phyloP scores from a whole-genome alignment of 441 rosid genomes.

The Cnidoscolus chayamansa region DNA sequence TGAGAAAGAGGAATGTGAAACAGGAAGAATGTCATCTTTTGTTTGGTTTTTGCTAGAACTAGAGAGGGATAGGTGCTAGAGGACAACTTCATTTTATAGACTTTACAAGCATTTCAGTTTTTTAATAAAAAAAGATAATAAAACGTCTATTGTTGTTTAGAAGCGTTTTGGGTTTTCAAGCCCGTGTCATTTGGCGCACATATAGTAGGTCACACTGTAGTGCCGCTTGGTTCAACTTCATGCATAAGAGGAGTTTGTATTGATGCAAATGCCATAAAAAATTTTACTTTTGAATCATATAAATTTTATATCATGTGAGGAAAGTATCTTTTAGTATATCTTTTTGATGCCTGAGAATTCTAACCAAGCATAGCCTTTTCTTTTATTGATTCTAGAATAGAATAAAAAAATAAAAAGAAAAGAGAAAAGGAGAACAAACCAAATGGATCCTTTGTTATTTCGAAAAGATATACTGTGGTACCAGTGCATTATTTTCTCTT shows the following conservation, averaged over 20 bases:
- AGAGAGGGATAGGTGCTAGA: neutral
- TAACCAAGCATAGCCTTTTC: neutral
- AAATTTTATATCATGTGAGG: neutral
- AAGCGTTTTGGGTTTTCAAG: neutral
- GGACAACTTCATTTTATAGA: conserved; percentile 2
- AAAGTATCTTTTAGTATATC: neutral
- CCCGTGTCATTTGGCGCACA: neutral
- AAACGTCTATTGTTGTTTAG: neutral
- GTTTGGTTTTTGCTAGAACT: neutral
- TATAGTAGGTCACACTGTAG: neutral
- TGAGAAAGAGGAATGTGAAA: neutral
- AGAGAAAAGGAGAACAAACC: neutral
- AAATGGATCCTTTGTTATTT: neutral
- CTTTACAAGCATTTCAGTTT: neutral
- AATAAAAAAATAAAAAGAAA: neutral
- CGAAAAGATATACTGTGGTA: neutral
- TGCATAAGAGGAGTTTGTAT: neutral
- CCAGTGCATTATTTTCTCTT: neutral
- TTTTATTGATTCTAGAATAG: neutral
- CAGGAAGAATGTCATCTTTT: neutral
- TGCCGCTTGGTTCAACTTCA: neutral
- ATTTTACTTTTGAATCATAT: neutral
- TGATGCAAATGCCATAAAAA: neutral
- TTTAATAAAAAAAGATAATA: neutral
- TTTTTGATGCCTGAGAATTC: neutral